Evolutionary conservation across 2,329 filamentous ascomycete species (phyloP).

Genomic region (Diplodia scrobiculata): DNA sequence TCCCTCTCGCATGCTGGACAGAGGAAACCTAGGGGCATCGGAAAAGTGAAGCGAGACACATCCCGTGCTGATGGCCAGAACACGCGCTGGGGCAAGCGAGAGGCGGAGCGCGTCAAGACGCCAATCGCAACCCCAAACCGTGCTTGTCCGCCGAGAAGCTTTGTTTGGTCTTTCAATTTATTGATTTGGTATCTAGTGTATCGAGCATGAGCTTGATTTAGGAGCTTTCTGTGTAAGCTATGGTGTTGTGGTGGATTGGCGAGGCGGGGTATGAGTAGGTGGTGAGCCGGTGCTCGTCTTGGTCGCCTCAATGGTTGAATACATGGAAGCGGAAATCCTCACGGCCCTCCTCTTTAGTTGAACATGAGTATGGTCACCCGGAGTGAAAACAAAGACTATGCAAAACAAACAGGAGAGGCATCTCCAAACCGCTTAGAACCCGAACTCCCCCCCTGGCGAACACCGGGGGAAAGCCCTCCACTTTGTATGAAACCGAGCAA

Average conservation of each 20-base stretch:
- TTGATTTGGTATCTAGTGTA: constrained; percentile 24
- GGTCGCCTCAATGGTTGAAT: constrained; percentile 1
- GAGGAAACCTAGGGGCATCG: neutral
- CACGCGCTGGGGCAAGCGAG: constrained; percentile 17
- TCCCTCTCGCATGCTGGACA: too few species aligned
- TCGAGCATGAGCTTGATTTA: neutral
- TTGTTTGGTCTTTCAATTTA: constrained; percentile 12
- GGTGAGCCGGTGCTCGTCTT: neutral
- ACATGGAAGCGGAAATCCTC: constrained; percentile 9
- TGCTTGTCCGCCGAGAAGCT: constrained; percentile 1
- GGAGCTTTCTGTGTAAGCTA: constrained; percentile 12
- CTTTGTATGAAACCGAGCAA: constrained; percentile 7
- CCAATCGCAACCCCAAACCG: constrained; percentile 3
- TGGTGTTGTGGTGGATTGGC: constrained; percentile 5
- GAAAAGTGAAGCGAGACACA: constrained; percentile 23
- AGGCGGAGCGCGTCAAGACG: neutral
- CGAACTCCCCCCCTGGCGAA: neutral
- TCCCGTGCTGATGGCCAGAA: constrained; percentile 1
- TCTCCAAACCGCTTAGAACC: neutral
- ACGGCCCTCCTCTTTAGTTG: constrained; percentile 19
- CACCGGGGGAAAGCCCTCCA: neutral
- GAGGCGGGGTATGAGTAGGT: constrained; percentile 3
- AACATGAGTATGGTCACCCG: constrained; percentile 25
- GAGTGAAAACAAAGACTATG: constrained; percentile 1
- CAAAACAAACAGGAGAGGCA: constrained; percentile 7